Base-by-base conservation (phyloP, 768 basidiomycete species). In the Boletus rex-veris region DNA sequence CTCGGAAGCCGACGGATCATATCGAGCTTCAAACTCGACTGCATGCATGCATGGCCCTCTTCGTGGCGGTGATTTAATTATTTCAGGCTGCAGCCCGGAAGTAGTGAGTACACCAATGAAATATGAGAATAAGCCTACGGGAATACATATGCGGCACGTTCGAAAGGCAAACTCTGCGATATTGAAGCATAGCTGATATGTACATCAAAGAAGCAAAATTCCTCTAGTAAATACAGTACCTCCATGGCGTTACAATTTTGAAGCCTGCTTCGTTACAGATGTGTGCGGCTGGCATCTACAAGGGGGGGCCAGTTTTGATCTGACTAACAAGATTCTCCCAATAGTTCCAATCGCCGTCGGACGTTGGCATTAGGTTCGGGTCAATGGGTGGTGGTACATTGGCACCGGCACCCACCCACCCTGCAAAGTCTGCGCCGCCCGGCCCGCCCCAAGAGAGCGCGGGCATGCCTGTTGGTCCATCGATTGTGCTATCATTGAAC, bases 291-390 rank as follows among this genome's bases (percentile, higher is more conserved):
- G 38, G 28, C 43, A 50, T 62, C 56, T 68, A 72, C 26, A 69
- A 35, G 24, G 70, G 59, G 19, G 74, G 66, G 7, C 74, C 72
- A 37, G 71, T 69, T 52, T 76, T 74, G 53, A 78, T 74, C 58
- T 74, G 74, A 54, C 72, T 85, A n/a, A 91, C 84, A 56, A 91
- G 67, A 18, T 83, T 82, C 64, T 91, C 88, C 89, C 89, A 90
- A 62, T 90, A 91, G 53, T 73, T 81, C 81, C 84, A 89, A 70
- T 90, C 89, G 14, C 82, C 84, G 55, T 86, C 86, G 44, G 80
- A 55, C 5, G 77, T 79, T 45, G 75, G 72, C 43, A 84, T 61
- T 16, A 79, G 57, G 35, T 76, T 73, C 45, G 75, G 67, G 52
- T 83, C 81, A 15, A 74, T 67, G 12, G 74, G 74, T 30, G 58